A percentile compares a stretch with the other conserved stretches of the same genome.
These are phyloP conservation scores for Eimeria acervulina DNA, from an alignment of 169 alveolate species.

Conservation along the genomic window DNA sequence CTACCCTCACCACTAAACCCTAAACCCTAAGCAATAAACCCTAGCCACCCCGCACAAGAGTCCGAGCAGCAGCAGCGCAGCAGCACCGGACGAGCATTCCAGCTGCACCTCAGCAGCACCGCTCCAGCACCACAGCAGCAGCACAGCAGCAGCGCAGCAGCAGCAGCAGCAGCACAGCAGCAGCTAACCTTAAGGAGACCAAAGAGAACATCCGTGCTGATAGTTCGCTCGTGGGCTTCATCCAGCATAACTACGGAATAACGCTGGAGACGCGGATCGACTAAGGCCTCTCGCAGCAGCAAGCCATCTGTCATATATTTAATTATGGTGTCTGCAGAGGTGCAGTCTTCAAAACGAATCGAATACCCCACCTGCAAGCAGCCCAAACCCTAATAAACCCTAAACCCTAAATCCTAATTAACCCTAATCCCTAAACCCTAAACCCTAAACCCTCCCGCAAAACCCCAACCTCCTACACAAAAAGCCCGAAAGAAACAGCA, in stretches of 20 bases:
- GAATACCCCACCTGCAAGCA: slow-evolving; percentile 84
- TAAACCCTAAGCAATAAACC: background rate
- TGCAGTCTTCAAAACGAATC: slow-evolving; percentile 98
- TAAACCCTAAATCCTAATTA: background rate
- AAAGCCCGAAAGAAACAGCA: too few species aligned
- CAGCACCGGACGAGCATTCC: too few species aligned
- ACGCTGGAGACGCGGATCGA: slow-evolving; percentile 94
- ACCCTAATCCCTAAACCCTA: background rate
- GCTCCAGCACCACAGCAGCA: too few species aligned
- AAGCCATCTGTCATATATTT: slow-evolving; percentile 99
- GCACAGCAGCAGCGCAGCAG: too few species aligned
- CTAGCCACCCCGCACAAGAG: background rate
- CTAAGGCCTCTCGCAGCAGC: slow-evolving; percentile 98
- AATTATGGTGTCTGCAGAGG: slow-evolving; percentile 98
- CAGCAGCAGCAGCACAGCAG: too few species aligned
- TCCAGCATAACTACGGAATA: slow-evolving; percentile 99
- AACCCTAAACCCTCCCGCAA: background rate
- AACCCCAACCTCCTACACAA: too few species aligned
- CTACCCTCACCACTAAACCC: background rate
- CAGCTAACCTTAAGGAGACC: slow-evolving; percentile 96
- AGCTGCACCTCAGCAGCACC: too few species aligned
- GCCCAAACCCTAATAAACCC: background rate
- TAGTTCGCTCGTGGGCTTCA: slow-evolving; percentile 99
- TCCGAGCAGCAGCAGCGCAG: background rate
- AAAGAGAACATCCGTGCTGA: slow-evolving; percentile 98